Conservation (phyloP, 1,284 basidiomycete species). For the Microbotryum lychnidis-dioicae region DNA sequence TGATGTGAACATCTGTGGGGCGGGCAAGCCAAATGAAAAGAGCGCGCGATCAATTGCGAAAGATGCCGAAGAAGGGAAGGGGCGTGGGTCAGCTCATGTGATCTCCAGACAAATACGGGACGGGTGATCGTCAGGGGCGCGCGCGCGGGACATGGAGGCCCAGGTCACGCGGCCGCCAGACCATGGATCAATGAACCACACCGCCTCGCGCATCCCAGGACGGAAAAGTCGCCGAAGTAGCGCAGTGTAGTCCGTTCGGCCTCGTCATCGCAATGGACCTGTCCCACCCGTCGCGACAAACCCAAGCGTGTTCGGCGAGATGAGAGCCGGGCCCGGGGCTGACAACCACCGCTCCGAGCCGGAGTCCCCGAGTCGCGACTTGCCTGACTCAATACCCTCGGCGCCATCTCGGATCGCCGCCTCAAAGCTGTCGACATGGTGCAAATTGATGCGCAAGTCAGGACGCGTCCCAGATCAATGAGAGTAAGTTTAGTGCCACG, state of each 20-base stretch:
- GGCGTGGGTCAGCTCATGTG: no score
- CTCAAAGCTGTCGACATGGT: slow-evolving; percentile 57
- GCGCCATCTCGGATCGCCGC: slow-evolving; percentile 86
- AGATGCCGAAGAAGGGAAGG: no score
- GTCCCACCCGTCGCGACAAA: no score
- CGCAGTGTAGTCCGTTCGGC: no score
- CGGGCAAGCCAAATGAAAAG: no score
- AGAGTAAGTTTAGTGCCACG: neutral
- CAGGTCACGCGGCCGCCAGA: neutral
- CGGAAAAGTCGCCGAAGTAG: no score
- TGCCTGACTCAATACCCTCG: slow-evolving; percentile 82
- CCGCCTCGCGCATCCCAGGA: no score
- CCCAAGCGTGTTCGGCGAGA: neutral
- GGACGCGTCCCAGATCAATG: slow-evolving; percentile 39
- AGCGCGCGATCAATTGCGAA: no score
- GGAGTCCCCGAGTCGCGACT: slow-evolving; percentile 22
- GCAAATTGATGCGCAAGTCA: slow-evolving; percentile 46
- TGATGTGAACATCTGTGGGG: slow-evolving; percentile 84
- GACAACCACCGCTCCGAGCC: slow-evolving; percentile 6
- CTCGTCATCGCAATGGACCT: neutral
- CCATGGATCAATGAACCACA: no score
- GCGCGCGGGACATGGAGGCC: neutral
- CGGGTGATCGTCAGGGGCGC: no score
- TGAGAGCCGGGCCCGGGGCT: neutral
- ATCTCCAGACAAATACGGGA: no score